phyloP scores from a whole-genome alignment of 2,329 filamentous ascomycete genomes.

The Verruconis gallopava region DNA sequence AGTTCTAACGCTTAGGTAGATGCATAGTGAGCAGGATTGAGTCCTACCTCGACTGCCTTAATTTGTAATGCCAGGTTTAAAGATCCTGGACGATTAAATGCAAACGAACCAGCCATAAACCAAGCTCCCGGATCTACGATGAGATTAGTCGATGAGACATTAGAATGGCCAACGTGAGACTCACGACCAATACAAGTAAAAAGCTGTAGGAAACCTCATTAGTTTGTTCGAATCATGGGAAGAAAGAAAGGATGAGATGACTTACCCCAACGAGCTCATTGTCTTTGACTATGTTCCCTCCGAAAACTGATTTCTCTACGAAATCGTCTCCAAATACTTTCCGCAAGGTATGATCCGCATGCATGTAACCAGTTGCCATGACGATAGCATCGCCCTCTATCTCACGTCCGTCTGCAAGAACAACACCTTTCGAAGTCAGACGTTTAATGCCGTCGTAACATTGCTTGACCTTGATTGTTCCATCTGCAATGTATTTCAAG shows the following conservation, averaged over 20 bases:
- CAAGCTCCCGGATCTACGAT: slow-evolving; percentile 22
- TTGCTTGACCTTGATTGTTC: slow-evolving; percentile 47
- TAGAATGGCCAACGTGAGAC: no score
- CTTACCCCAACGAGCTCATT: slow-evolving; percentile 16
- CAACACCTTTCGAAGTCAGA: slow-evolving; percentile 32
- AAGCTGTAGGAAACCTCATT: no score
- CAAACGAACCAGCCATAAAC: slow-evolving; percentile 28
- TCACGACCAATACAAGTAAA: no score
- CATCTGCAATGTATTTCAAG: slow-evolving; percentile 47
- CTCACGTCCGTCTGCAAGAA: slow-evolving; percentile 38
- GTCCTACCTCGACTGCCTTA: slow-evolving; percentile 26
- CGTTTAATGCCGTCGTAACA: slow-evolving; percentile 37
- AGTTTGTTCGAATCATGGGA: no score
- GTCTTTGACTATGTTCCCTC: slow-evolving; percentile 28
- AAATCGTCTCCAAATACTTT: slow-evolving; percentile 49
- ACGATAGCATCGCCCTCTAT: slow-evolving; percentile 51
- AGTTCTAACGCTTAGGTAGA: no score
- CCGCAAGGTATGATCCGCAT: slow-evolving; percentile 52
- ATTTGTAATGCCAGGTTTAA: slow-evolving; percentile 29
- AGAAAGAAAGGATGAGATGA: neutral
- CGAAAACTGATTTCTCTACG: slow-evolving; percentile 41
- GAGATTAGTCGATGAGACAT: no score
- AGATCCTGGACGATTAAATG: slow-evolving; percentile 24
- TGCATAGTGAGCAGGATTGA: slow-evolving; percentile 11
- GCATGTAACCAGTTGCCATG: slow-evolving; percentile 43